Conservation (phyloP, 2,329 filamentous ascomycete species). For the Fusarium concolor region DNA sequence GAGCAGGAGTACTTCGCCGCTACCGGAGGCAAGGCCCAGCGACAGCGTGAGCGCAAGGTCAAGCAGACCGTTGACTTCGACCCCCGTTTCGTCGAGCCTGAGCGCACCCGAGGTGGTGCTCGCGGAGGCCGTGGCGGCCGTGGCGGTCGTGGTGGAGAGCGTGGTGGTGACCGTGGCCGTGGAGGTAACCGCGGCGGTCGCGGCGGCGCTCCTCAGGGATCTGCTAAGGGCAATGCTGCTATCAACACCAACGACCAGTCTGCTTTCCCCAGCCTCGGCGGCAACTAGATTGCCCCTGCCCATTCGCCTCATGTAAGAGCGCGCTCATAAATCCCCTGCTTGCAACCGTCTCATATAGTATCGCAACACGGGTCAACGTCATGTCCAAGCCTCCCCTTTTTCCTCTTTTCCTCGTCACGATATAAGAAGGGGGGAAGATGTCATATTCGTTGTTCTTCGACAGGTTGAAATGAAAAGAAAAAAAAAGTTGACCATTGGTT, state of each 20-base stretch:
- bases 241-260: slow-evolving; percentile 68
- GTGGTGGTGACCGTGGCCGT: slow-evolving; percentile 55
- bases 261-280: slow-evolving; percentile 71
- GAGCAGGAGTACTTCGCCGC: slow-evolving; percentile 84
- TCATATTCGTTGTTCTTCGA: slow-evolving; percentile 50
- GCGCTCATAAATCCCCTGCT: slow-evolving; percentile 28
- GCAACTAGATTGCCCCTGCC: slow-evolving; percentile 55
- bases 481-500: slow-evolving; percentile 50
- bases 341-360: slow-evolving; percentile 24
- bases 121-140: slow-evolving; percentile 61
- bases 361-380: slow-evolving; percentile 42
- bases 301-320: slow-evolving; percentile 28
- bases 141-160: slow-evolving; percentile 55
- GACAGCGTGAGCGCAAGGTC: slow-evolving; percentile 90
- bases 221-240: slow-evolving; percentile 48
- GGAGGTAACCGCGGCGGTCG: slow-evolving; percentile 45
- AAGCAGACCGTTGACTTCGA: slow-evolving; percentile 93
- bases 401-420: slow-evolving; percentile 15
- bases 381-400: slow-evolving; percentile 33
- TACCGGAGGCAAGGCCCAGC: slow-evolving; percentile 79
- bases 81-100: slow-evolving; percentile 80
- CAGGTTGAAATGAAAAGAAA: slow-evolving; percentile 45
- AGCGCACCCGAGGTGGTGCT: slow-evolving; percentile 66
- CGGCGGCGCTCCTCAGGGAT: slow-evolving; percentile 50
- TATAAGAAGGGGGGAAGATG: slow-evolving; percentile 33